phyloP scores from a whole-genome alignment of 495 filamentous ascomycete genomes.

The Beverwykella pulmonaria region DNA sequence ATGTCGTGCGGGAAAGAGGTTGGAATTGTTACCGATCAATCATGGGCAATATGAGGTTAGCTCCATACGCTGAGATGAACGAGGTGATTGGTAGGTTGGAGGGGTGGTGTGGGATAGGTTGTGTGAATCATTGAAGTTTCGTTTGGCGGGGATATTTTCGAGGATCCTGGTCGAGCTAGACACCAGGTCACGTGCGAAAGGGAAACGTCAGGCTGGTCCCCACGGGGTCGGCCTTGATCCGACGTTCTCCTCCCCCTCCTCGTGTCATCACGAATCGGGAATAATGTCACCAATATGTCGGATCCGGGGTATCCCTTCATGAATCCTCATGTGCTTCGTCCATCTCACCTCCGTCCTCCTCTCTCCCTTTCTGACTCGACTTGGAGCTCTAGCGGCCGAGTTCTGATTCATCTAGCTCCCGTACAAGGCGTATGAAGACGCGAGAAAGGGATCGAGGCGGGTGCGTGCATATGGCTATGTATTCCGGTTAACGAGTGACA shows the following conservation, averaged over 20 bases:
- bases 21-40: not conserved
- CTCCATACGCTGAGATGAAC: not conserved
- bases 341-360: not conserved
- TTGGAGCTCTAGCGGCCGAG: not conserved
- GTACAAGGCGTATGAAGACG: not conserved
- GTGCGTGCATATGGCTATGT: not conserved
- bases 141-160: not conserved
- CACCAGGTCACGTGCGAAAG: not conserved
- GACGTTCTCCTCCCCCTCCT: not conserved
- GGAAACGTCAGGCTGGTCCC: not conserved
- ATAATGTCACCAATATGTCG: not conserved
- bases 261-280: not conserved
- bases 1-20: not conserved
- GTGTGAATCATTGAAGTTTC: not conserved
- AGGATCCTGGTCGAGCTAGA: not conserved
- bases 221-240: not conserved
- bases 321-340: not conserved
- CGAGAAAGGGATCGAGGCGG: not conserved
- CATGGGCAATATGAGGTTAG: not conserved
- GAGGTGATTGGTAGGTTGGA: not conserved
- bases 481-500: not conserved
- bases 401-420: conserved; percentile 1
- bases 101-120: not conserved
- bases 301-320: not conserved
- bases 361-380: not conserved